Evolutionary conservation across 1,284 basidiomycete species (phyloP).

Genomic region (Polyporus tsugae): DNA sequence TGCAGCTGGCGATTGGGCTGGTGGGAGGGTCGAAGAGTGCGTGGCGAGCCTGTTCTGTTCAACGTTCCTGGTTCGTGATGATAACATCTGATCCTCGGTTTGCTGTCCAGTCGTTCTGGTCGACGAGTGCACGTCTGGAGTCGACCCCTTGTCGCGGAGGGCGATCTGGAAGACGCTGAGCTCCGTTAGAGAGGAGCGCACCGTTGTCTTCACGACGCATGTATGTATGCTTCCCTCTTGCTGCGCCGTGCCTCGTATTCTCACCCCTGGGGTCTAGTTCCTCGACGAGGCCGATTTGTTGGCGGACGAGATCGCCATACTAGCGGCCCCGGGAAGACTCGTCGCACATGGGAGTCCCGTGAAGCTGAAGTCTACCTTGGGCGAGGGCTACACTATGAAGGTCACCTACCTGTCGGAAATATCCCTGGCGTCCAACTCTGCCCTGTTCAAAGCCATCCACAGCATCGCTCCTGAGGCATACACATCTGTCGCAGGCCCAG

Average conservation of each 20-base stretch:
- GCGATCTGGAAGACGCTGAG: constrained; percentile 81
- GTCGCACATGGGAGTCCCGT: constrained; percentile 80
- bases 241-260: constrained; percentile 16
- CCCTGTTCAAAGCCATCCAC: neutral
- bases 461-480: neutral
- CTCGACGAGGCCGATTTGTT: constrained; percentile 84
- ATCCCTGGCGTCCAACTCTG: neutral
- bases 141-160: constrained; percentile 81
- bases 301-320: constrained; percentile 78
- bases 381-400: constrained; percentile 74
- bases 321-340: constrained; percentile 78
- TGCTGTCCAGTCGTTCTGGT: constrained; percentile 67
- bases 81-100: neutral
- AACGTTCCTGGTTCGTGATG: neutral
- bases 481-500: neutral
- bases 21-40: constrained; percentile 76
- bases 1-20: constrained; percentile 81
- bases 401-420: neutral
- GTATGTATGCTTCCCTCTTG: constrained; percentile 40
- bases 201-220: constrained; percentile 76
- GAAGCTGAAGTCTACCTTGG: constrained; percentile 71
- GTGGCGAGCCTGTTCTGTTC: constrained; percentile 22
- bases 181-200: constrained; percentile 67
- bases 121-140: constrained; percentile 82
- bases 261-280: constrained; percentile 52